These are phyloP conservation scores for Aspergillus versicolor DNA, from an alignment of 2,329 filamentous ascomycete species.

Conservation along the genomic window DNA sequence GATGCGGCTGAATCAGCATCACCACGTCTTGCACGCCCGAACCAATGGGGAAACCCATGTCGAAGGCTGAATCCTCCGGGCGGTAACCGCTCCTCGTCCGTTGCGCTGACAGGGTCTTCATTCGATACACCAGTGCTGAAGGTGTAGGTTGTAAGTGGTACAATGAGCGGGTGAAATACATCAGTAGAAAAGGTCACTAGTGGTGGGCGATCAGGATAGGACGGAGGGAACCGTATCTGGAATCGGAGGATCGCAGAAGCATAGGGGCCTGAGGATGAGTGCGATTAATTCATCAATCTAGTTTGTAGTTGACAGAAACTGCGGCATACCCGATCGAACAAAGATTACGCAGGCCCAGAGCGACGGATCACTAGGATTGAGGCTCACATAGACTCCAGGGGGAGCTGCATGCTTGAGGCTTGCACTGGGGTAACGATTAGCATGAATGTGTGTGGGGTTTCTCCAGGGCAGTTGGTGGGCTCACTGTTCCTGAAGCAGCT, in stretches of 20 bases:
- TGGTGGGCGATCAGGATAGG: slow-evolving; percentile 77
- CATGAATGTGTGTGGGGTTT: neutral
- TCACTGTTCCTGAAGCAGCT: slow-evolving; percentile 80
- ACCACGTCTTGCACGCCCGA: slow-evolving; percentile 58
- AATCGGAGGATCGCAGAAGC: slow-evolving; percentile 83
- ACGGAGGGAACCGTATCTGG: slow-evolving; percentile 79
- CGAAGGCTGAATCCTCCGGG: slow-evolving; percentile 87
- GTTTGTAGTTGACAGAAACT: neutral
- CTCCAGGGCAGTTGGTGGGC: slow-evolving; percentile 26
- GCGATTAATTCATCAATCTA: neutral
- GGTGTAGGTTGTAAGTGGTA: slow-evolving; percentile 90
- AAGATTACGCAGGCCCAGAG: slow-evolving; percentile 92
- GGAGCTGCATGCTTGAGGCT: slow-evolving; percentile 80
- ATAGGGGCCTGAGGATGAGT: slow-evolving; percentile 69
- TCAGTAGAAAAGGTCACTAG: slow-evolving; percentile 86
- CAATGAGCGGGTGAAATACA: slow-evolving; percentile 91
- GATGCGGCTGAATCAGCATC: slow-evolving; percentile 33
- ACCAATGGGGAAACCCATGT: slow-evolving; percentile 91
- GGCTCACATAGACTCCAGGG: slow-evolving; percentile 80
- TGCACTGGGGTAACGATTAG: slow-evolving; percentile 53
- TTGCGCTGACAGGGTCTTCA: slow-evolving; percentile 75
- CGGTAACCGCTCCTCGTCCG: slow-evolving; percentile 77
- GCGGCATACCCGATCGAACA: slow-evolving; percentile 71
- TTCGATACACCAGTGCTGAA: slow-evolving; percentile 78
- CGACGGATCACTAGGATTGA: slow-evolving; percentile 76